Conservation (phyloP, 176 grass and related monocot genomes). For the Oryza meridionalis region DNA sequence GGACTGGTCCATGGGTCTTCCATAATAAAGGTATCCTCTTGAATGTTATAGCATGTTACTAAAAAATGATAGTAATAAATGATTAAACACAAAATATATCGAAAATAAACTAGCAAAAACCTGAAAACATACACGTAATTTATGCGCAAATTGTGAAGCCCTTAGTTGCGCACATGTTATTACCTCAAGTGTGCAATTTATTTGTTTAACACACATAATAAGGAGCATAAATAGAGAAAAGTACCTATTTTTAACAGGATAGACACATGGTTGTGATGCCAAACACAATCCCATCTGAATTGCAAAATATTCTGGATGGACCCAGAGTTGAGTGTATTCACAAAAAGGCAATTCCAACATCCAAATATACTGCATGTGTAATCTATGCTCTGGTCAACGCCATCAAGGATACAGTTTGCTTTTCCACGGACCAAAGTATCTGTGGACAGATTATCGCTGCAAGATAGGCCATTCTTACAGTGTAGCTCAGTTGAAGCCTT, state of each 20-base stretch:
- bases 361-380: constrained; percentile 48
- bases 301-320: constrained; percentile 65
- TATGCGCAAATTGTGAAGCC: not conserved
- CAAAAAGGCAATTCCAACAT: constrained; percentile 73
- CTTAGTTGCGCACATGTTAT: not conserved
- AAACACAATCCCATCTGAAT: constrained; percentile 54
- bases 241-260: constrained; percentile 87
- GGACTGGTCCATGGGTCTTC: not conserved
- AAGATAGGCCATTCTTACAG: constrained; percentile 25
- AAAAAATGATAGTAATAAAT: not conserved
- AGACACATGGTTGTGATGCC: constrained; percentile 46
- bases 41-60: not conserved
- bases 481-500: constrained; percentile 35
- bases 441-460: constrained; percentile 9
- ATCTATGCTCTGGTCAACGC: constrained; percentile 26
- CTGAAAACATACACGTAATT: not conserved
- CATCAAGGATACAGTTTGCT: constrained; percentile 4
- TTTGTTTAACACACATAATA: constrained; percentile 31
- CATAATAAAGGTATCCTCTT: not conserved
- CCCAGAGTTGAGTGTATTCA: constrained; percentile 50
- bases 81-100: not conserved
- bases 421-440: constrained; percentile 34
- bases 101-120: not conserved
- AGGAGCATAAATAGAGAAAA: constrained; percentile 22
- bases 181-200: constrained; percentile 6